phyloP scores from a whole-genome alignment of 75 land plant genomes.

The Chamaecyparis obtusa region DNA sequence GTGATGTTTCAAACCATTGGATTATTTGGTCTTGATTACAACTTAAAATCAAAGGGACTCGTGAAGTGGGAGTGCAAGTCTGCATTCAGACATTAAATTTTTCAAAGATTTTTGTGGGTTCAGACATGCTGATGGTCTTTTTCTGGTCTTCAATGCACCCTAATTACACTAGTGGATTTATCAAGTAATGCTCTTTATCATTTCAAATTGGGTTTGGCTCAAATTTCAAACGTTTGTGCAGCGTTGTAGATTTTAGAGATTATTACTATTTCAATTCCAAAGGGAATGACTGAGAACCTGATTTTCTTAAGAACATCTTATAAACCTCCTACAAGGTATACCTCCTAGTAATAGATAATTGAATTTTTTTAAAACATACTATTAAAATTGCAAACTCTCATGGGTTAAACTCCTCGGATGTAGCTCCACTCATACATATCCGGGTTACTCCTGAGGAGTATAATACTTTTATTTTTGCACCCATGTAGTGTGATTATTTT shows the following conservation, averaged over 20 bases:
- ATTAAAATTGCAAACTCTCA: background rate
- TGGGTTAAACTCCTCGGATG: background rate
- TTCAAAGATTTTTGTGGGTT: background rate
- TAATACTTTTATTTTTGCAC: background rate
- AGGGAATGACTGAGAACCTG: background rate
- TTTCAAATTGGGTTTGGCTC: background rate
- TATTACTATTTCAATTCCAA: background rate
- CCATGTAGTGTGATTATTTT: background rate
- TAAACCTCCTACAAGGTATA: background rate
- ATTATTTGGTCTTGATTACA: background rate
- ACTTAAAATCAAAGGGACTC: background rate
- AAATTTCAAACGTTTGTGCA: background rate
- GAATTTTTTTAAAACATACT: background rate
- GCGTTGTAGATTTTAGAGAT: background rate
- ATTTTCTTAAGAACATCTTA: background rate
- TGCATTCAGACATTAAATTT: background rate
- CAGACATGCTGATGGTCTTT: background rate
- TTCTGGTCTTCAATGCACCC: background rate
- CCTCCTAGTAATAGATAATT: background rate
- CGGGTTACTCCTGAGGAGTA: background rate
- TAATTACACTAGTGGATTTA: background rate
- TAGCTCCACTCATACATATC: background rate
- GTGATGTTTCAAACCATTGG: background rate
- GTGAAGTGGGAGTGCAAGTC: background rate
- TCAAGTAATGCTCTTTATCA: background rate